These are phyloP conservation scores for Bruguiera parviflora DNA, from an alignment of 345 rosid genomes.

Conservation along the genomic window DNA sequence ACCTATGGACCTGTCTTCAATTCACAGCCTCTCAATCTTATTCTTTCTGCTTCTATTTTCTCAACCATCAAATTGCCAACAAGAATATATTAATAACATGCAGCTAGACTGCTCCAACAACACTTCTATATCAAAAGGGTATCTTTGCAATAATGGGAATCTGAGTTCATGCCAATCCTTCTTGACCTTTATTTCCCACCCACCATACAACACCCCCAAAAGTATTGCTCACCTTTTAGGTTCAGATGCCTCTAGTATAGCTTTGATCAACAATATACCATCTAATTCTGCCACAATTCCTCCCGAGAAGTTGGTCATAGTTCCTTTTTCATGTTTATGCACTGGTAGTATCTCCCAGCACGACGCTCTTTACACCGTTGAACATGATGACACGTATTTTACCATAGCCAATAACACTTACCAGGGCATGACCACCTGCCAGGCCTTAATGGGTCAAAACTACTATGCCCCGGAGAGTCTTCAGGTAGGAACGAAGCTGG, in stretches of 20 bases:
- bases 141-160: conserved; percentile 22
- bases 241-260: conserved; percentile 23
- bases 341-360: conserved; percentile 22
- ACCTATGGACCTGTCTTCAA: background rate
- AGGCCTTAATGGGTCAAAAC: conserved; percentile 22
- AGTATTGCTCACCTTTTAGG: conserved; percentile 27
- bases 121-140: conserved; percentile 20
- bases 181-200: conserved; percentile 17
- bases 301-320: background rate
- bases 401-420: conserved; percentile 17
- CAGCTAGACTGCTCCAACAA: background rate
- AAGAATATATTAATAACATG: background rate
- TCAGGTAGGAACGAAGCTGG: background rate
- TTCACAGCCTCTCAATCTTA: background rate
- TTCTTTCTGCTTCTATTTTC: background rate
- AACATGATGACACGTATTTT: background rate
- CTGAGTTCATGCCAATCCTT: conserved; percentile 28
- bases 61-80: conserved; percentile 4
- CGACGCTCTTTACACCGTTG: conserved; percentile 9
- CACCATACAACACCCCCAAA: conserved; percentile 13
- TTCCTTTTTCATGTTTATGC: conserved; percentile 37
- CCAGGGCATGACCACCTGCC: conserved; percentile 33
- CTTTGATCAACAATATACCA: conserved; percentile 19
- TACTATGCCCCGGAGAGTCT: background rate
- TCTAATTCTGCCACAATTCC: conserved; percentile 7